Evolutionary conservation across 305 asterid species (phyloP).

Genomic region (Solanum hybrid): DNA sequence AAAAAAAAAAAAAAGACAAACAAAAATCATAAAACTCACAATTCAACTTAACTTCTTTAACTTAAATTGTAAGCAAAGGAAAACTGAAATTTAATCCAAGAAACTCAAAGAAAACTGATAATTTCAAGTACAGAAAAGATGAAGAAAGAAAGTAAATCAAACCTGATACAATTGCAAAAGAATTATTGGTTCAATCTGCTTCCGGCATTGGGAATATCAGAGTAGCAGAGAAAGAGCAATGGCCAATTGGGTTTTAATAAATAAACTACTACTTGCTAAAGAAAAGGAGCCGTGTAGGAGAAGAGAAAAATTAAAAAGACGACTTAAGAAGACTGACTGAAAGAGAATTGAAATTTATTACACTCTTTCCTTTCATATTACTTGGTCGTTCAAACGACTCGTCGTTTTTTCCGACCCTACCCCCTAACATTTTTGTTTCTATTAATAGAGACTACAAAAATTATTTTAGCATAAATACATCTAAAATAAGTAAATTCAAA

Average conservation of each 20-base stretch:
- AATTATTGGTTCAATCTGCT: background rate
- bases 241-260: background rate
- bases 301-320: background rate
- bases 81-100: background rate
- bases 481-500: background rate
- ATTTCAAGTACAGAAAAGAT: background rate
- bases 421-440: background rate
- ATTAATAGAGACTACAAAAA: too few relatives aligned
- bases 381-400: background rate
- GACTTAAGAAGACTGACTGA: background rate
- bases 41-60: background rate
- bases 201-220: background rate
- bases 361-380: background rate
- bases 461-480: background rate
- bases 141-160: background rate
- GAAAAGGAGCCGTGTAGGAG: background rate
- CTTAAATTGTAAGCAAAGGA: background rate
- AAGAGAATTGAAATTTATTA: background rate
- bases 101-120: background rate
- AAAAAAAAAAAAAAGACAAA: background rate
- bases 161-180: background rate
- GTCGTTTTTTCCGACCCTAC: background rate
- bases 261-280: background rate
- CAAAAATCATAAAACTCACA: background rate
- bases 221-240: background rate